Evolutionary conservation across 2,329 filamentous ascomycete genomes (phyloP).

Genomic region (Cryphonectria japonica): DNA sequence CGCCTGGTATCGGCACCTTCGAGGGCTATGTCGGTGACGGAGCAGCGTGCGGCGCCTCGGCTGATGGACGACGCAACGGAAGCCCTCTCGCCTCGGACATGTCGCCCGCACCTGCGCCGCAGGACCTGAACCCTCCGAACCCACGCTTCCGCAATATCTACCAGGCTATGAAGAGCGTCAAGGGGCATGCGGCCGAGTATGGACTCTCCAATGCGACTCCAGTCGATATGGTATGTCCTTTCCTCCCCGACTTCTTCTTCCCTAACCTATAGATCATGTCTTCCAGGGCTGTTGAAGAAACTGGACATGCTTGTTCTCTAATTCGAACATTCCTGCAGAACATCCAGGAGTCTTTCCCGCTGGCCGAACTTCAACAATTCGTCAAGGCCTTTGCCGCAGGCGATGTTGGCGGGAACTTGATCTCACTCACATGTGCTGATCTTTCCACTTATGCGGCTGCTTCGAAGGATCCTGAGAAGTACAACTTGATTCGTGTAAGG

Average conservation of each 20-base stretch:
- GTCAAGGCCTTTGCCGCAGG: slow-evolving; percentile 29
- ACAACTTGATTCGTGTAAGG: slow-evolving; percentile 32
- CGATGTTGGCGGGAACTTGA: slow-evolving; percentile 31
- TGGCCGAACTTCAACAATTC: slow-evolving; percentile 27
- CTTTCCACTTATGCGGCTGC: slow-evolving; percentile 31
- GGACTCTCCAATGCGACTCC: slow-evolving; percentile 32
- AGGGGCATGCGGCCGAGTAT: slow-evolving; percentile 24
- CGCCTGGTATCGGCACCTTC: slow-evolving; percentile 32
- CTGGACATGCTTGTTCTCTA: neutral
- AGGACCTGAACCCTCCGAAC: slow-evolving; percentile 28
- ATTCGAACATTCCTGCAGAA: slow-evolving; percentile 14
- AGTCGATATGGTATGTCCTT: slow-evolving; percentile 30
- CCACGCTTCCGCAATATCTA: slow-evolving; percentile 31
- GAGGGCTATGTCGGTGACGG: slow-evolving; percentile 34
- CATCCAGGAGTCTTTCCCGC: slow-evolving; percentile 33
- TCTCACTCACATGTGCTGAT: slow-evolving; percentile 33
- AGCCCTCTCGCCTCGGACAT: slow-evolving; percentile 32
- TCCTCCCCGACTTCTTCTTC: too few species aligned
- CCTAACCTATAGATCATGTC: too few species aligned
- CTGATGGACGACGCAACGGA: slow-evolving; percentile 32
- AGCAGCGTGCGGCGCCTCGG: slow-evolving; percentile 31
- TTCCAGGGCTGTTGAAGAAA: too few species aligned
- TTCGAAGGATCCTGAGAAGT: slow-evolving; percentile 31
- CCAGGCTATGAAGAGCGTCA: slow-evolving; percentile 27
- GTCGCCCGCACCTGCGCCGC: slow-evolving; percentile 31